These are phyloP conservation scores for Xylaria sp. DNA, from an alignment of 2,329 filamentous ascomycete genomes.

Conservation along the genomic window DNA sequence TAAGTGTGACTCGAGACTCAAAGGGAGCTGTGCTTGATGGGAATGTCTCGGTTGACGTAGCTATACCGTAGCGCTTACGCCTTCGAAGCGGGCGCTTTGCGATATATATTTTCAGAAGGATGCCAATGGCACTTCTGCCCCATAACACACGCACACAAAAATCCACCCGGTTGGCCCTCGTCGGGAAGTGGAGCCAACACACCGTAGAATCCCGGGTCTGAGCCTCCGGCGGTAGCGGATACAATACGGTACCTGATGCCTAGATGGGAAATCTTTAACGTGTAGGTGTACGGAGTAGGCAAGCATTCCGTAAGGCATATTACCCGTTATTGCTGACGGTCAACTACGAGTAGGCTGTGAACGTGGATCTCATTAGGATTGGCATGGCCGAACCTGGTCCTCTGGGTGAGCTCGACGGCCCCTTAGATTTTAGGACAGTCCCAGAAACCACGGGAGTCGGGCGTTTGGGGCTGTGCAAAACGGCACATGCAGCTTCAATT, in stretches of 20 bases:
- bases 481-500: background rate
- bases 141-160: background rate
- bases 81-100: background rate
- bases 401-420: no score
- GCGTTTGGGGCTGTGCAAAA: background rate
- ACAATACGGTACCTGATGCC: background rate
- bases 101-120: background rate
- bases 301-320: no score
- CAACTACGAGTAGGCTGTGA: no score
- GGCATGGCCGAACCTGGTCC: no score
- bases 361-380: no score
- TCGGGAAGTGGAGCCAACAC: background rate
- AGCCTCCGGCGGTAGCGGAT: background rate
- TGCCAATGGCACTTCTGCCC: background rate
- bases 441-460: background rate
- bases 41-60: background rate
- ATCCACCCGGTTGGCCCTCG: background rate
- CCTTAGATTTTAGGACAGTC: no score
- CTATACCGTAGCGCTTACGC: background rate
- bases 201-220: background rate
- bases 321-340: no score
- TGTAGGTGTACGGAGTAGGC: no score
- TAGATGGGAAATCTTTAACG: background rate
- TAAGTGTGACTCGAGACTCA: background rate
- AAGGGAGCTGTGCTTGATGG: background rate